A percentile compares a stretch with the other conserved stretches of the same genome.
Conservation (phyloP, 148 eudicot genomes). For the Chenopodium formosanum region DNA sequence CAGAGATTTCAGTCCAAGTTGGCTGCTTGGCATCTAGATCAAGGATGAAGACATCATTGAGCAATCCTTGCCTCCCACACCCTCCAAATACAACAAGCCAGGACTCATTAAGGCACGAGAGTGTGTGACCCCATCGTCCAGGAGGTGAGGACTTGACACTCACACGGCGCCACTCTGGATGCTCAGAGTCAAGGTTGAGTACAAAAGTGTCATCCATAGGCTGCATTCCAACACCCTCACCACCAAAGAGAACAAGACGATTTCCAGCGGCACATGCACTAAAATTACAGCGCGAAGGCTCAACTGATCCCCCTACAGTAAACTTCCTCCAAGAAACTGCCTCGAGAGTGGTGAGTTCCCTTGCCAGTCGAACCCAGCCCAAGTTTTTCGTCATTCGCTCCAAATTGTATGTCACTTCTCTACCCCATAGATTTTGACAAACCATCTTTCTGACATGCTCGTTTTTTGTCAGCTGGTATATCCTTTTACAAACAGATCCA, state of each 20-base stretch:
- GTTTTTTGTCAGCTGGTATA: conserved; percentile 63
- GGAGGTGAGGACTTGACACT: conserved; percentile 74
- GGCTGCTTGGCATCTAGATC: conserved; percentile 82
- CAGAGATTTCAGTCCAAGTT: conserved; percentile 69
- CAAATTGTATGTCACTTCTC: conserved; percentile 68
- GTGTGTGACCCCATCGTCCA: conserved; percentile 89
- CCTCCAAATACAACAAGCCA: conserved; percentile 79
- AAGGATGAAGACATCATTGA: conserved; percentile 77
- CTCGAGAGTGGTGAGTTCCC: conserved; percentile 85
- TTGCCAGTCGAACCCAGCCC: conserved; percentile 87
- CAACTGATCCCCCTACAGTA: conserved; percentile 72
- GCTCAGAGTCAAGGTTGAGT: conserved; percentile 62
- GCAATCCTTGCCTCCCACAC: conserved; percentile 68
- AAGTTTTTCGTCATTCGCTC: conserved; percentile 65
- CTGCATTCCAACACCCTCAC: conserved; percentile 89
- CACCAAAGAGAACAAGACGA: conserved; percentile 79
- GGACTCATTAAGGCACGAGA: conserved; percentile 68
- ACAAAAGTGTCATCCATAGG: conserved; percentile 91
- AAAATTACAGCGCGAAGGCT: conserved; percentile 87
- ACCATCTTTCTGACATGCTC: conserved; percentile 85
- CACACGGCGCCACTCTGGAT: conserved; percentile 75
- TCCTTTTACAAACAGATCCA: conserved; percentile 71
- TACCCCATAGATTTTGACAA: conserved; percentile 88
- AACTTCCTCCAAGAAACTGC: conserved; percentile 81
- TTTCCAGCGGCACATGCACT: conserved; percentile 89